Percentiles rank a stretch among this genome's conserved stretches.
Evolutionary conservation across 441 rosid genomes (phyloP).

Genomic region (Adansonia madagascariensis): DNA sequence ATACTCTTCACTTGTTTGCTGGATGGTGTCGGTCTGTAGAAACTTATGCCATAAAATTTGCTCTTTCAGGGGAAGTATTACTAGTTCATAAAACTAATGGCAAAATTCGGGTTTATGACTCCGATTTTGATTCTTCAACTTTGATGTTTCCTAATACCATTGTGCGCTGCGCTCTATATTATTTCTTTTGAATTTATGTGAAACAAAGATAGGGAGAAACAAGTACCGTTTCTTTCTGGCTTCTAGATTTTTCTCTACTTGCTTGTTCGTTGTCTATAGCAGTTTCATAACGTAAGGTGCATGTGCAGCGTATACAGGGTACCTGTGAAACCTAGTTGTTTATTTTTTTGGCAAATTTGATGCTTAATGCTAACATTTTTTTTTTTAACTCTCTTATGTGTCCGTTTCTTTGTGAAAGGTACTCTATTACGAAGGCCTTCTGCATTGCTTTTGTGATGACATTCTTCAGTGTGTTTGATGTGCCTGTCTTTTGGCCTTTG

Average conservation of each 20-base stretch:
- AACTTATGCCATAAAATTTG: not conserved
- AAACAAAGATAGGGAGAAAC: not conserved
- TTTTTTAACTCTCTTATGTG: not conserved
- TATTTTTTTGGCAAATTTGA: not conserved
- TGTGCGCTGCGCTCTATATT: not conserved
- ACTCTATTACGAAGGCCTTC: slow-evolving; percentile 55
- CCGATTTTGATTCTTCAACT: not conserved
- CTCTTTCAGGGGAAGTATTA: not conserved
- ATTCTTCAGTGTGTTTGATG: slow-evolving; percentile 54
- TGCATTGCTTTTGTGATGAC: slow-evolving; percentile 59
- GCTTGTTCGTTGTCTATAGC: not conserved
- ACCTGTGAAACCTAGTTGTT: not conserved
- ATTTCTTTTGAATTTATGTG: not conserved
- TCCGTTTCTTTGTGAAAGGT: slow-evolving; percentile 37
- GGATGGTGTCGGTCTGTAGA: too few species aligned
- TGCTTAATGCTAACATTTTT: not conserved
- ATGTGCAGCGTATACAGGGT: not conserved
- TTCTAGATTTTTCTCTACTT: not conserved
- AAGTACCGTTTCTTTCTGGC: not conserved
- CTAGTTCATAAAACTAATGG: not conserved
- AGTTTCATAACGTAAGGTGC: not conserved
- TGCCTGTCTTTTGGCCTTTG: slow-evolving; percentile 71
- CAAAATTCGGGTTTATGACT: not conserved
- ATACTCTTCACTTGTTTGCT: not conserved
- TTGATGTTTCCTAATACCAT: not conserved